Percentiles rank a stretch among this genome's conserved stretches.
Evolutionary conservation across 78 protist species (phyloP).

Genomic region (Dictyostelium intermedium): DNA sequence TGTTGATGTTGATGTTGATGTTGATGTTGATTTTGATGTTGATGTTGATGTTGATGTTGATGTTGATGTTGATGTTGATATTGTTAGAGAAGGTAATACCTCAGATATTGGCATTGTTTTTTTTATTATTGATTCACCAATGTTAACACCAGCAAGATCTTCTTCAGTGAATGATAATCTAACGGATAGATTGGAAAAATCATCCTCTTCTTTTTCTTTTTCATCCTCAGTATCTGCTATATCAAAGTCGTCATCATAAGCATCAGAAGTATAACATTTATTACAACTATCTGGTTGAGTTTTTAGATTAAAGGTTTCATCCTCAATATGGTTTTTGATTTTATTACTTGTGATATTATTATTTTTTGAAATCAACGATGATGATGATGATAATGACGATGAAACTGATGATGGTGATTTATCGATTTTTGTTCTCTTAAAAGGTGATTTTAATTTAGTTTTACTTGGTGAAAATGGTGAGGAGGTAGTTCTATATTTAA

Average conservation of each 20-base stretch:
- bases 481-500: not conserved
- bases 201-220: not conserved
- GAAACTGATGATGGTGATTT: not conserved
- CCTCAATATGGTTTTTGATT: not conserved
- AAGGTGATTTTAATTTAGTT: not conserved
- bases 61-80: not conserved
- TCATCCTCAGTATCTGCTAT: not conserved
- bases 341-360: not conserved
- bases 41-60: not conserved
- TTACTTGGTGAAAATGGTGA: not conserved
- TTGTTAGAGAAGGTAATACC: not conserved
- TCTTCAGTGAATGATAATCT: conserved; percentile 15
- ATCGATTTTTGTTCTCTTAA: not conserved
- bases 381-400: not conserved
- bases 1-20: not conserved
- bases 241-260: not conserved
- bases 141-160: not conserved
- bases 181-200: not conserved
- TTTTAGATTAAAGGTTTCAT: not conserved
- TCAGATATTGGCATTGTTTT: not conserved
- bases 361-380: not conserved
- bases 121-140: not conserved
- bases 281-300: not conserved
- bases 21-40: not conserved
- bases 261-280: not conserved